Percentiles rank a stretch among this genome's conserved stretches.
Evolutionary conservation across 1,139 yeast species (phyloP).

Genomic region (Protomyces gravidus): DNA sequence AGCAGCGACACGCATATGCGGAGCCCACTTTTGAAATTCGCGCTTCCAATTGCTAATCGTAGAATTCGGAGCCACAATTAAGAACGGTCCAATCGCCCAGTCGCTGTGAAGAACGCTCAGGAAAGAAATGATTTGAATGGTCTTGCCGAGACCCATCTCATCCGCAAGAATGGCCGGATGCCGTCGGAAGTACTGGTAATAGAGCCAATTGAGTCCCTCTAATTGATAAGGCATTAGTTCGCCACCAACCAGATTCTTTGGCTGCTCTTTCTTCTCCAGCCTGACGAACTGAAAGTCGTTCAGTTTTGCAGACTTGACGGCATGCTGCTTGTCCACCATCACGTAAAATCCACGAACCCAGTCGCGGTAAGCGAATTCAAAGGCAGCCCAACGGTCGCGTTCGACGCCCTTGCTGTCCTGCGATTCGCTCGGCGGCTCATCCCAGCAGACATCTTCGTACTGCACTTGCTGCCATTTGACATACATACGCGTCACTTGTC

Average conservation of each 20-base stretch:
- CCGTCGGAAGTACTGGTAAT: conserved; percentile 33
- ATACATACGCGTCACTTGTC: conserved; percentile 25
- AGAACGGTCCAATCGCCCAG: conserved; percentile 48
- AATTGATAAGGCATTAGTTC: conserved; percentile 33
- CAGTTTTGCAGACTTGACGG: conserved; percentile 3
- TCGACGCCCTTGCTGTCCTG: background rate
- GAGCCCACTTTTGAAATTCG: conserved; percentile 88
- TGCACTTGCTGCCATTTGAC: conserved; percentile 34
- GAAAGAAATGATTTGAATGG: conserved; percentile 79
- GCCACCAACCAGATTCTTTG: conserved; percentile 24
- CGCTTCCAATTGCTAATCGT: conserved; percentile 80
- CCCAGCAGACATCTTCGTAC: conserved; percentile 34
- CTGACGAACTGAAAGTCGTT: conserved; percentile 11
- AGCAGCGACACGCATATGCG: conserved; percentile 59
- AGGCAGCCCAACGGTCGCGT: conserved; percentile 28
- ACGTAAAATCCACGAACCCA: conserved; percentile 33
- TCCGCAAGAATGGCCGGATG: conserved; percentile 84
- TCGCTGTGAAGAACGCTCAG: conserved; percentile 31
- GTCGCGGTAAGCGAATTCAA: conserved; percentile 30
- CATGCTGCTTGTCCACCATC: conserved; percentile 24
- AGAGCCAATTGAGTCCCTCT: conserved; percentile 35
- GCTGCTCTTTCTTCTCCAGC: conserved; percentile 26
- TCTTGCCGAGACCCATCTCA: conserved; percentile 97
- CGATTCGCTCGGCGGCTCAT: conserved; percentile 27
- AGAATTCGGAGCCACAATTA: conserved; percentile 78